Percentiles rank a stretch among this genome's conserved stretches.
phyloP scores from a whole-genome alignment of 768 basidiomycete species.

The Serendipita vermifera region DNA sequence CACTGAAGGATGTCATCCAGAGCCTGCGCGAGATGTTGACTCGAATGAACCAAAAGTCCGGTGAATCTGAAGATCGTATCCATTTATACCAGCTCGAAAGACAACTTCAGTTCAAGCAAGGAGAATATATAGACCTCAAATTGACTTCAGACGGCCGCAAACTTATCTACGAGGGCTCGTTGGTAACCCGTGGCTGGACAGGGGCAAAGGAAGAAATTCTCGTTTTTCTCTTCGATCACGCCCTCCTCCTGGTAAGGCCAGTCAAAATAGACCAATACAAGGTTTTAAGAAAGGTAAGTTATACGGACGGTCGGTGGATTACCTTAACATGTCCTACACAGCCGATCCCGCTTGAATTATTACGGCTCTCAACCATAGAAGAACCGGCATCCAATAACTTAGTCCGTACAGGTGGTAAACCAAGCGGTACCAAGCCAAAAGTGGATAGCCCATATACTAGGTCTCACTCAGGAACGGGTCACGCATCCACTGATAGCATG shows the following conservation, averaged over 20 bases:
- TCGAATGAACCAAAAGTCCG: slow-evolving; percentile 86
- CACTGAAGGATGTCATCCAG: slow-evolving; percentile 61
- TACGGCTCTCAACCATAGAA: slow-evolving; percentile 67
- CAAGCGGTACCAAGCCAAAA: slow-evolving; percentile 14
- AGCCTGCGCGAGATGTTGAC: slow-evolving; percentile 70
- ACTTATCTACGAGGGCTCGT: slow-evolving; percentile 76
- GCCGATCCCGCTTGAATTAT: slow-evolving; percentile 93
- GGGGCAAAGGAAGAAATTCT: slow-evolving; percentile 78
- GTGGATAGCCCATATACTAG: slow-evolving; percentile 11
- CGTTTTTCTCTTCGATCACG: slow-evolving; percentile 95
- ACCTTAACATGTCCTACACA: too few relatives aligned
- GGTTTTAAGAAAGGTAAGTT: slow-evolving; percentile 79
- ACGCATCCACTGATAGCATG: slow-evolving; percentile 28
- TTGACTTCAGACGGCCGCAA: slow-evolving; percentile 80
- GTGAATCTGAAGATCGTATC: slow-evolving; percentile 92
- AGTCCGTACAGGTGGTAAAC: slow-evolving; percentile 31
- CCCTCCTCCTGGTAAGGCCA: slow-evolving; percentile 80
- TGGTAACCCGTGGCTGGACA: slow-evolving; percentile 69
- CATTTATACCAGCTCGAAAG: slow-evolving; percentile 87
- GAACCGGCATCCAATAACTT: slow-evolving; percentile 31
- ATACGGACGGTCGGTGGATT: not conserved
- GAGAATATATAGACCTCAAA: slow-evolving; percentile 80
- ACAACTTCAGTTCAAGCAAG: slow-evolving; percentile 78
- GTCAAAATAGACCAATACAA: slow-evolving; percentile 85
- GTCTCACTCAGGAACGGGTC: slow-evolving; percentile 15